Percentiles rank a stretch among this genome's conserved stretches.
These are phyloP conservation scores for Aspergillus texensis DNA, from an alignment of 2,329 filamentous ascomycete genomes.

Conservation along the genomic window DNA sequence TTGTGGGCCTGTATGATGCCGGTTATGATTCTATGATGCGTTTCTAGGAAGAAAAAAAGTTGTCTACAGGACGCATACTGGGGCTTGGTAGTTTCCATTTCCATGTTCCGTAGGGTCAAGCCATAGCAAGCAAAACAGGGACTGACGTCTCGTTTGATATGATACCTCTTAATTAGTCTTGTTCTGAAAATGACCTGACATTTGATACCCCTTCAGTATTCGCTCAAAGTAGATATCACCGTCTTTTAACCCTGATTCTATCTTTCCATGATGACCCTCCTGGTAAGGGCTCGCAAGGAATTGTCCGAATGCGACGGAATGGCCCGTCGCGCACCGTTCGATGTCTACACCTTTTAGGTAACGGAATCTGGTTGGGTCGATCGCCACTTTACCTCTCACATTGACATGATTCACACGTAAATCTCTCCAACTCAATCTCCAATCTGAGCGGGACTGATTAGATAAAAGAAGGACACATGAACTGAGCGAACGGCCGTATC, in stretches of 20 bases:
- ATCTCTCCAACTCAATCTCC: not conserved
- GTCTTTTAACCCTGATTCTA: not conserved
- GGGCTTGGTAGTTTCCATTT: constrained; percentile 11
- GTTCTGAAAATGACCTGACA: constrained; percentile 28
- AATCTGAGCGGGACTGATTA: not conserved
- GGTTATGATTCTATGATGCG: constrained; percentile 27
- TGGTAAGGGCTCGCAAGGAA: not conserved
- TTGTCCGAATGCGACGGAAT: not conserved
- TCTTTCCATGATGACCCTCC: not conserved
- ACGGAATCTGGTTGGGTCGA: not conserved
- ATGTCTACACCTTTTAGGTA: not conserved
- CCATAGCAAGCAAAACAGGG: constrained; percentile 36
- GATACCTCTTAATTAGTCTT: constrained; percentile 34
- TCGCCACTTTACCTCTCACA: constrained; percentile 4
- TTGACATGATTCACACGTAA: not conserved
- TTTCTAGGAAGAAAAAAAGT: constrained; percentile 23
- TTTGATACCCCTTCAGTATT: not conserved
- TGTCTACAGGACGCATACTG: constrained; percentile 18
- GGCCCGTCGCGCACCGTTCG: not conserved
- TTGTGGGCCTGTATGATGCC: constrained; percentile 39
- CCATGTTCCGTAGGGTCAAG: constrained; percentile 33
- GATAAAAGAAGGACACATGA: not conserved
- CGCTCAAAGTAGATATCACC: not conserved
- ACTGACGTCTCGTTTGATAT: constrained; percentile 34
- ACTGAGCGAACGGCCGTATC: not conserved